A percentile compares a stretch with the other conserved stretches of the same genome.
phyloP scores from a whole-genome alignment of 768 basidiomycete genomes.

The Russula sp. region DNA sequence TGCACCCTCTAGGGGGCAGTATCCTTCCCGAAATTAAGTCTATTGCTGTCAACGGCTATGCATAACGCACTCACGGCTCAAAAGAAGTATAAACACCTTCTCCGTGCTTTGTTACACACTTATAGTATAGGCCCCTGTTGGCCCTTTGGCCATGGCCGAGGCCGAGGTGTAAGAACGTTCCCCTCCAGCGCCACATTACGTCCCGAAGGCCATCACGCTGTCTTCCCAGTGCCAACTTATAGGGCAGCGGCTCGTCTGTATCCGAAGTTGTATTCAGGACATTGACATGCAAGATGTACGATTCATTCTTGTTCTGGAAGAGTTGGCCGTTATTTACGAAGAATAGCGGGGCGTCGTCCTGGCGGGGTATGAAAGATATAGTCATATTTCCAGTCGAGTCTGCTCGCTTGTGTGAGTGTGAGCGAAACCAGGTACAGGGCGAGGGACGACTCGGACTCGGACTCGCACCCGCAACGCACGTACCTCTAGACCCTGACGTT shows the following conservation, averaged over 20 bases:
- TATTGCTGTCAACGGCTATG: neutral
- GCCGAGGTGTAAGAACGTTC: slow-evolving; percentile 45
- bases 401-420: slow-evolving; percentile 24
- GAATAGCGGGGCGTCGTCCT: slow-evolving; percentile 40
- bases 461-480: neutral
- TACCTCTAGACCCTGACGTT: slow-evolving; percentile 5
- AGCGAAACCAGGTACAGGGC: neutral
- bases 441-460: neutral
- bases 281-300: slow-evolving; percentile 49
- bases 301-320: slow-evolving; percentile 50
- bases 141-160: slow-evolving; percentile 39
- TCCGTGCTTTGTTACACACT: neutral
- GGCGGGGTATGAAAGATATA: slow-evolving; percentile 29
- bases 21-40: neutral
- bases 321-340: slow-evolving; percentile 48
- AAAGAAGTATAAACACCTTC: slow-evolving; percentile 3
- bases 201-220: slow-evolving; percentile 37
- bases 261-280: slow-evolving; percentile 39
- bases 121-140: slow-evolving; percentile 39
- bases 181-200: slow-evolving; percentile 50
- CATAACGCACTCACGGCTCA: slow-evolving; percentile 1
- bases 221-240: slow-evolving; percentile 35
- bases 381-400: slow-evolving; percentile 47
- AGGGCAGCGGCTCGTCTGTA: neutral
- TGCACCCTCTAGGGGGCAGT: slow-evolving; percentile 38